Conservation (phyloP, 176 grass and related monocot species). For the Carex scoparia region DNA sequence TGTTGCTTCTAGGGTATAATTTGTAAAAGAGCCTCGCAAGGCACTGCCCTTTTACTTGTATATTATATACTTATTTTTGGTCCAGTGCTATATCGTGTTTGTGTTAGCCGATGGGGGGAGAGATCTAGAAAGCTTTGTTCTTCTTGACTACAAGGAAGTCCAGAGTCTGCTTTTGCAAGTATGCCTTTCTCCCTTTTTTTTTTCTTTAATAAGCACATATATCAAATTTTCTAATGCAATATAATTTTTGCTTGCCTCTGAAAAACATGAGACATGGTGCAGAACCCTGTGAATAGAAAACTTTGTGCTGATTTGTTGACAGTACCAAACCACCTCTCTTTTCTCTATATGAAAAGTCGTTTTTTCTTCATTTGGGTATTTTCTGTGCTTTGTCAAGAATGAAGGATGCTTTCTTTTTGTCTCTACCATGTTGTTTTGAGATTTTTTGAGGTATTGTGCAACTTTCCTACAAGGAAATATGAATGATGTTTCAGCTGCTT, state of each 20-base stretch:
- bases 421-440: neutral
- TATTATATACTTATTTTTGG: conserved; percentile 12
- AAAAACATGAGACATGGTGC: neutral
- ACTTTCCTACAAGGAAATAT: neutral
- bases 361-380: neutral
- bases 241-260: neutral
- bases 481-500: neutral
- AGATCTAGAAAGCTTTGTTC: conserved; percentile 77
- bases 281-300: neutral
- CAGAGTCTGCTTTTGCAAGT: conserved; percentile 82
- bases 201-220: neutral
- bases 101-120: conserved; percentile 82
- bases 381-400: neutral
- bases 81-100: conserved; percentile 86
- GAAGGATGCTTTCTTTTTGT: neutral
- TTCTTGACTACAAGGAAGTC: conserved; percentile 63
- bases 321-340: neutral
- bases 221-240: neutral
- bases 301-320: neutral
- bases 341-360: neutral
- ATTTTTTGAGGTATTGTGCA: neutral
- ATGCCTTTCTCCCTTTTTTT: conserved; percentile 26
- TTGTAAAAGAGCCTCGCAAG: neutral
- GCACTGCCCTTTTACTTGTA: neutral
- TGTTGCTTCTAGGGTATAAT: neutral